Conservation (phyloP, 768 basidiomycete genomes). For the Leccinum variicolor region DNA sequence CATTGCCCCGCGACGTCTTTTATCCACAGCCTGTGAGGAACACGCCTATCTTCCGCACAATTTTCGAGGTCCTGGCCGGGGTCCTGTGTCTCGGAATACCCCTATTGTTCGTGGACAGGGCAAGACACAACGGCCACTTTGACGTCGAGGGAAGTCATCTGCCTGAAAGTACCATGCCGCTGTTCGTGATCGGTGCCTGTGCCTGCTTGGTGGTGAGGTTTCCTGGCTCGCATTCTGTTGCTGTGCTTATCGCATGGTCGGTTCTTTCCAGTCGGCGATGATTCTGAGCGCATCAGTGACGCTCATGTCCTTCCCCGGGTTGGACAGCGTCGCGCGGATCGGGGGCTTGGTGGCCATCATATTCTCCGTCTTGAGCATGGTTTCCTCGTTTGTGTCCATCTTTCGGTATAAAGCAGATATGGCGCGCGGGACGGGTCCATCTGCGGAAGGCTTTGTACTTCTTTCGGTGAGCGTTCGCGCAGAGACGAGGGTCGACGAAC, state of each 20-base stretch:
- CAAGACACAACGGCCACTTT: constrained; percentile 40
- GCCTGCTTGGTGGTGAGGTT: constrained; percentile 59
- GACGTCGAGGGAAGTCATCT: constrained; percentile 58
- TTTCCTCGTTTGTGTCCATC: constrained; percentile 64
- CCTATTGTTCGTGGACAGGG: constrained; percentile 63
- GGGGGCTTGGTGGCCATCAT: constrained; percentile 66
- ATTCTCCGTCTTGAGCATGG: constrained; percentile 67
- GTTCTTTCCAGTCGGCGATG: constrained; percentile 60
- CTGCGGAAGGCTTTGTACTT: constrained; percentile 56
- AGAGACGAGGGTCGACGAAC: not conserved
- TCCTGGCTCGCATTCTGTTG: not conserved
- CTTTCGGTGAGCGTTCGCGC: constrained; percentile 37
- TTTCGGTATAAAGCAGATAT: constrained; percentile 69
- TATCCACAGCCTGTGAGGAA: constrained; percentile 27
- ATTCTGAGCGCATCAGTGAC: constrained; percentile 80
- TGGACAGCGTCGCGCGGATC: constrained; percentile 61
- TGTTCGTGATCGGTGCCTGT: constrained; percentile 64
- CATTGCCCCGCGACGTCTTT: constrained; percentile 54
- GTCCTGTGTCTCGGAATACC: constrained; percentile 76
- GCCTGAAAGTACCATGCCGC: constrained; percentile 46
- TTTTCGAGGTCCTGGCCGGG: constrained; percentile 58
- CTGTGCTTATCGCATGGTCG: not conserved
- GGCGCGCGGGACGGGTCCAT: constrained; percentile 44
- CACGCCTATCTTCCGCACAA: constrained; percentile 43
- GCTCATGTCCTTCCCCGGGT: constrained; percentile 72